phyloP scores from a whole-genome alignment of 2,329 filamentous ascomycete genomes.

The Fusarium nematophilum region DNA sequence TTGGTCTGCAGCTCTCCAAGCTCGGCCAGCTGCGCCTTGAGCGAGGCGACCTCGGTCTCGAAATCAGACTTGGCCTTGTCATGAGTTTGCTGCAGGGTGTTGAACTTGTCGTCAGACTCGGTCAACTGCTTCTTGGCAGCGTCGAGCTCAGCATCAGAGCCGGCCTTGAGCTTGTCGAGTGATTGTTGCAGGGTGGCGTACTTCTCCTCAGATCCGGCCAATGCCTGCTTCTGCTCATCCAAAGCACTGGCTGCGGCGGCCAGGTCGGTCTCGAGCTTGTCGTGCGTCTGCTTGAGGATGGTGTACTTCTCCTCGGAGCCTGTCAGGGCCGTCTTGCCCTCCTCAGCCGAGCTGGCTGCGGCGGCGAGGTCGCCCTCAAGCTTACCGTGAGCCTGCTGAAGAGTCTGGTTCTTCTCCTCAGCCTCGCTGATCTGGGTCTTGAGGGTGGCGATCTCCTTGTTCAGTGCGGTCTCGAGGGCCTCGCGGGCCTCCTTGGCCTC shows the following conservation, averaged over 20 bases:
- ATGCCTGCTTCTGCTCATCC: conserved; percentile 44
- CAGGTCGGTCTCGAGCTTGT: conserved; percentile 44
- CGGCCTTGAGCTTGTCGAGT: conserved; percentile 45
- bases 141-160: conserved; percentile 44
- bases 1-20: conserved; percentile 49
- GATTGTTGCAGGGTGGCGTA: conserved; percentile 40
- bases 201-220: conserved; percentile 44
- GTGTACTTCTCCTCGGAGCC: conserved; percentile 44
- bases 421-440: conserved; percentile 50
- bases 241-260: conserved; percentile 42
- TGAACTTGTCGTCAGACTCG: conserved; percentile 34
- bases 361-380: conserved; percentile 48
- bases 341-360: conserved; percentile 39
- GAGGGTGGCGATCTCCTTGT: conserved; percentile 47
- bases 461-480: conserved; percentile 47
- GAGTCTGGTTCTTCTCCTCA: conserved; percentile 47
- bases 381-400: conserved; percentile 46
- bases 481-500: conserved; percentile 50
- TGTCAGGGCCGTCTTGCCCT: conserved; percentile 43
- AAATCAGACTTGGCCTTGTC: conserved; percentile 40
- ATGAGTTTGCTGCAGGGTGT: conserved; percentile 35
- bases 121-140: conserved; percentile 44
- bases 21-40: conserved; percentile 44
- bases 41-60: conserved; percentile 25
- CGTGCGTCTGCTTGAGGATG: conserved; percentile 41